Evolutionary conservation across 345 rosid genomes (phyloP).

Genomic region (Pugionium dolabratum): DNA sequence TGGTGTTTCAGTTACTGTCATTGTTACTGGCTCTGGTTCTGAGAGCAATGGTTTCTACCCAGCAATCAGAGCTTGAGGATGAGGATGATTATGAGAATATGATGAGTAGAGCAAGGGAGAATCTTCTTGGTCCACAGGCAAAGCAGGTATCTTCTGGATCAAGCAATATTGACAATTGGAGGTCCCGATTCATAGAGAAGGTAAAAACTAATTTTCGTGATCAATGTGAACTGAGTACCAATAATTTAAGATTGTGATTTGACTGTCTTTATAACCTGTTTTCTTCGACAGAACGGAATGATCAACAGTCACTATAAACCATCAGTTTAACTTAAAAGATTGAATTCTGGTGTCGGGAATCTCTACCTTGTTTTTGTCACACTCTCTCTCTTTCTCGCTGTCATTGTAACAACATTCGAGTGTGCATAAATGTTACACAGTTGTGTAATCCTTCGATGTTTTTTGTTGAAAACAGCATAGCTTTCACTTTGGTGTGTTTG

Average conservation of each 20-base stretch:
- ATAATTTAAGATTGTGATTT: background rate
- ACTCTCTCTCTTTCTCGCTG: background rate
- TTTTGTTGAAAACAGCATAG: background rate
- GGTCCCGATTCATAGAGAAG: constrained; percentile 85
- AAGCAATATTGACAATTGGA: constrained; percentile 57
- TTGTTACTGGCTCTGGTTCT: constrained; percentile 70
- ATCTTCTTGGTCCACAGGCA: constrained; percentile 66
- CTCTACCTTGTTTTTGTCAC: constrained; percentile 11
- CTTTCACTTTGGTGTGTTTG: constrained; percentile 14
- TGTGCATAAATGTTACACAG: constrained; percentile 25
- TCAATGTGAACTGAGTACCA: background rate
- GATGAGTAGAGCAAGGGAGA: constrained; percentile 59
- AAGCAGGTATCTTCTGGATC: constrained; percentile 62
- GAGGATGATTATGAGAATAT: constrained; percentile 66
- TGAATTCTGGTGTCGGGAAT: constrained; percentile 4
- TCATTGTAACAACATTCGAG: constrained; percentile 4
- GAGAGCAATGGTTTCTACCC: constrained; percentile 69
- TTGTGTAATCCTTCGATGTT: no score
- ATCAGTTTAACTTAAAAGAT: constrained; percentile 28
- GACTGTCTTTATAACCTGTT: background rate
- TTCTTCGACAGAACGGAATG: constrained; percentile 37
- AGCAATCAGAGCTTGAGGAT: constrained; percentile 52
- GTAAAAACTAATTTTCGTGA: constrained; percentile 42
- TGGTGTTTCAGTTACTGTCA: constrained; percentile 58
- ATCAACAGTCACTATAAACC: constrained; percentile 36